These are phyloP conservation scores for Coemansia guatemalensis DNA, from an alignment of 192 early-diverging fungal genomes.

Conservation along the genomic window DNA sequence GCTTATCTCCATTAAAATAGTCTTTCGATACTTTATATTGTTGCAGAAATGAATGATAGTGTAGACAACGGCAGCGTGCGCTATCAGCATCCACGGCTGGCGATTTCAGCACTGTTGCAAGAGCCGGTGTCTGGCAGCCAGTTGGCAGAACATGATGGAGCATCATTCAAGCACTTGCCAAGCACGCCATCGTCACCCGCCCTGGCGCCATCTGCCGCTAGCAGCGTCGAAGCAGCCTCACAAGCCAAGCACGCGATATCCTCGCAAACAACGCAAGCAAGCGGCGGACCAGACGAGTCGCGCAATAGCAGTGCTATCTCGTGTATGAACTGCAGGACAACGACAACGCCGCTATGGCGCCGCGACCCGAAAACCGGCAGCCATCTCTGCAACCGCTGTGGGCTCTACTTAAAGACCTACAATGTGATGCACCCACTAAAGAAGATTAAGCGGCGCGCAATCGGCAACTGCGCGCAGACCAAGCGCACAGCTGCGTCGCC, in stretches of 20 bases:
- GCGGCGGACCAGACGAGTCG: neutral
- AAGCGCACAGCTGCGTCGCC: neutral
- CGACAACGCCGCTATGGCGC: slow-evolving; percentile 77
- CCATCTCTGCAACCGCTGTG: slow-evolving; percentile 81
- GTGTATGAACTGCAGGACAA: slow-evolving; percentile 80
- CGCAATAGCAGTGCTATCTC: slow-evolving; percentile 8
- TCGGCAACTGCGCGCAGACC: slow-evolving; percentile 5
- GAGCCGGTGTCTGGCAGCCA: slow-evolving; percentile 3
- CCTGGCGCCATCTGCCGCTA: neutral
- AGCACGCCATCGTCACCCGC: neutral
- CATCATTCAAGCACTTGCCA: neutral
- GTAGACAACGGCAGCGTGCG: neutral
- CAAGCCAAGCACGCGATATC: neutral
- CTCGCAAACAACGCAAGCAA: neutral
- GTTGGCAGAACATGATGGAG: neutral
- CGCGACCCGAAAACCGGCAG: slow-evolving; percentile 62
- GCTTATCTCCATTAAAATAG: neutral
- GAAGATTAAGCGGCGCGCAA: slow-evolving; percentile 41
- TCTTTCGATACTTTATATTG: neutral
- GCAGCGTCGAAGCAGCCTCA: neutral
- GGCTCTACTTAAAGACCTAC: slow-evolving; percentile 56
- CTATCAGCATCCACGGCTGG: slow-evolving; percentile 13
- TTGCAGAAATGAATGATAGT: neutral
- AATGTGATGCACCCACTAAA: slow-evolving; percentile 52
- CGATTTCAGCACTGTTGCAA: slow-evolving; percentile 32